Evolutionary conservation across 2,329 filamentous ascomycete species (phyloP).

Genomic region (Neofusicoccum sp.): DNA sequence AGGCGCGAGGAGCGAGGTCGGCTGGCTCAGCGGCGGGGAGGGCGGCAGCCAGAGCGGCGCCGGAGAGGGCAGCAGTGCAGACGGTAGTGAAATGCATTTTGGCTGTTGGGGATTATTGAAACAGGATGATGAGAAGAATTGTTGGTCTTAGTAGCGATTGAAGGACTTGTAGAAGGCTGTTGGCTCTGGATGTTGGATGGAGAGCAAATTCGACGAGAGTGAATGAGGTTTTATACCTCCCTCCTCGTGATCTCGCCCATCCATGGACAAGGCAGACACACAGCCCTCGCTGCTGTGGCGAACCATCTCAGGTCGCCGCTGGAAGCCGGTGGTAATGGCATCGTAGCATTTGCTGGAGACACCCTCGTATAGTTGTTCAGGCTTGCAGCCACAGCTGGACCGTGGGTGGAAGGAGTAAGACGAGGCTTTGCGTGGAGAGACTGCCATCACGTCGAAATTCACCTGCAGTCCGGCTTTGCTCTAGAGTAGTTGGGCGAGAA

Average conservation of each 20-base stretch:
- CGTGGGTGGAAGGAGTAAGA: background rate
- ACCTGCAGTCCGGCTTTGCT: no score
- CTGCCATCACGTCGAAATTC: background rate
- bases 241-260: background rate
- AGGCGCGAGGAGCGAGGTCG: slow-evolving; percentile 23
- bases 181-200: background rate
- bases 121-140: background rate
- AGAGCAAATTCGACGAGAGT: background rate
- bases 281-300: background rate
- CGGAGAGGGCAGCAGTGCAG: slow-evolving; percentile 20
- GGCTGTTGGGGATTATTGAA: background rate
- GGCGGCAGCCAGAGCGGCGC: slow-evolving; percentile 21
- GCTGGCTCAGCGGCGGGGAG: slow-evolving; percentile 19
- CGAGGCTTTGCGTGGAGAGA: slow-evolving; percentile 5
- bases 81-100: slow-evolving; percentile 25
- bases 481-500: background rate
- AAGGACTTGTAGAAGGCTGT: background rate
- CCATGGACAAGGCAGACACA: background rate
- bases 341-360: slow-evolving; percentile 7
- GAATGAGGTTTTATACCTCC: background rate
- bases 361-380: background rate
- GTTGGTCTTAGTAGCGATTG: background rate
- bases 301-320: background rate
- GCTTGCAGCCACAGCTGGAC: background rate
- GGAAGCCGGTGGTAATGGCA: background rate